These are phyloP conservation scores for Trichosporon sp. DNA, from an alignment of 1,284 basidiomycete species.

Conservation along the genomic window DNA sequence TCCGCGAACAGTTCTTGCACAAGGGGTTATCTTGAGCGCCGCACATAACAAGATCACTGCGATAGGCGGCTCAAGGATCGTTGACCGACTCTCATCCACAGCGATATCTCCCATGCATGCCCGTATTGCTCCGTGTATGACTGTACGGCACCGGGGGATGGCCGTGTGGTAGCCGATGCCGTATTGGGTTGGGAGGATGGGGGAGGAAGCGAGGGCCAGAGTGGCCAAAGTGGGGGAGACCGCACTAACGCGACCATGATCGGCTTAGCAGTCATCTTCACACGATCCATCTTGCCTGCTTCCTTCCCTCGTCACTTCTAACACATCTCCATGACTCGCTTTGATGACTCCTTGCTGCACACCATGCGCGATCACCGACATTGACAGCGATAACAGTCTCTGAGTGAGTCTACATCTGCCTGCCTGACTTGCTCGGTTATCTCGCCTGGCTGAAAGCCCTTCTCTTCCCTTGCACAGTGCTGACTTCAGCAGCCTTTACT, in stretches of 20 bases:
- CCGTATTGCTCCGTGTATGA: too few species aligned
- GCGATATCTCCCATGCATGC: too few species aligned
- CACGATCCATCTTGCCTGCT: neutral
- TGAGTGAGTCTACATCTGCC: neutral
- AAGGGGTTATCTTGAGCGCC: too few species aligned
- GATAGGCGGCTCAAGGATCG: too few species aligned
- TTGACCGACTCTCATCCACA: too few species aligned
- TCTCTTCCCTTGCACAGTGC: neutral
- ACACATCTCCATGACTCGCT: neutral
- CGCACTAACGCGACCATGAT: neutral
- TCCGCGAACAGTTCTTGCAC: too few species aligned
- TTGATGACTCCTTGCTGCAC: neutral
- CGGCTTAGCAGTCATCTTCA: neutral
- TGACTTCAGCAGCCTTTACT: too few species aligned
- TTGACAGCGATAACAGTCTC: neutral
- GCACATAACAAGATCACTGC: too few species aligned
- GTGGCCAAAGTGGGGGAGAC: too few species aligned
- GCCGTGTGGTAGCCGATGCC: neutral
- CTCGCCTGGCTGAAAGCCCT: neutral
- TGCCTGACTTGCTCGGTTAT: neutral
- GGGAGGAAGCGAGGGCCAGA: too few species aligned
- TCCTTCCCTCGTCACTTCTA: neutral
- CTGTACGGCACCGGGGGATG: too few species aligned
- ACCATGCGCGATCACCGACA: neutral
- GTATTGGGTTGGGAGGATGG: neutral